These are phyloP conservation scores for Paspalum notatum DNA, from an alignment of 176 grass and related monocot genomes.

Conservation along the genomic window DNA sequence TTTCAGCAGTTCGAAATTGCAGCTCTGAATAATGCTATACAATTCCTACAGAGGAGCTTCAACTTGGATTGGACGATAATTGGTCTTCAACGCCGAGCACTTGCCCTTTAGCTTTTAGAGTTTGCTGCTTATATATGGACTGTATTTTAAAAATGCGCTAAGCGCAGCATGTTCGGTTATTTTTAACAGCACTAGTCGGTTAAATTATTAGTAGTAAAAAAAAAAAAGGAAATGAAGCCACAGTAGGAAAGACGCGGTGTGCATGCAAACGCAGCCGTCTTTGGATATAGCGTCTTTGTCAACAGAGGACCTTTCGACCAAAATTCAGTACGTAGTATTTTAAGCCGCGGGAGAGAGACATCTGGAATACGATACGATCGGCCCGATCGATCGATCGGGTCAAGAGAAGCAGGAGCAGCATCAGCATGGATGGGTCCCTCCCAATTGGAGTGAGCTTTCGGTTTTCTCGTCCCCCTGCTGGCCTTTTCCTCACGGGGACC, in stretches of 20 bases:
- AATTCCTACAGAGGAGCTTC: not conserved
- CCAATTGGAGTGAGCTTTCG: constrained; percentile 58
- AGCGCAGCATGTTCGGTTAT: not conserved
- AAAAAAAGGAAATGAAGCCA: constrained; percentile 18
- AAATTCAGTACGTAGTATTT: constrained; percentile 39
- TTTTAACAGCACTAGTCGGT: constrained; percentile 32
- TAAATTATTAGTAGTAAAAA: not conserved
- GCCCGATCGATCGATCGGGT: constrained; percentile 12
- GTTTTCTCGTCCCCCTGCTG: constrained; percentile 33
- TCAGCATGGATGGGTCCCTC: constrained; percentile 1
- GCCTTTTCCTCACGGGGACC: constrained; percentile 48
- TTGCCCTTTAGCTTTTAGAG: not conserved
- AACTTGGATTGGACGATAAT: not conserved
- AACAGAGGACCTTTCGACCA: constrained; percentile 49
- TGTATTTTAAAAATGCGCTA: not conserved
- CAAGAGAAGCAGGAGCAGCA: constrained; percentile 18
- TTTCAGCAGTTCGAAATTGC: too few species aligned
- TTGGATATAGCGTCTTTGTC: constrained; percentile 43
- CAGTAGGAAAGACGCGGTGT: not conserved
- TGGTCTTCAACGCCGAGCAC: not conserved
- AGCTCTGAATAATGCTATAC: too few species aligned
- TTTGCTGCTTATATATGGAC: not conserved
- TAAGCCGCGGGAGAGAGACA: not conserved
- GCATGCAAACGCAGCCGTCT: constrained; percentile 1
- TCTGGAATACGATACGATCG: not conserved